Evolutionary conservation across 2,329 filamentous ascomycete species (phyloP).

Genomic region (Graphilbum ipis-grandicollis): DNA sequence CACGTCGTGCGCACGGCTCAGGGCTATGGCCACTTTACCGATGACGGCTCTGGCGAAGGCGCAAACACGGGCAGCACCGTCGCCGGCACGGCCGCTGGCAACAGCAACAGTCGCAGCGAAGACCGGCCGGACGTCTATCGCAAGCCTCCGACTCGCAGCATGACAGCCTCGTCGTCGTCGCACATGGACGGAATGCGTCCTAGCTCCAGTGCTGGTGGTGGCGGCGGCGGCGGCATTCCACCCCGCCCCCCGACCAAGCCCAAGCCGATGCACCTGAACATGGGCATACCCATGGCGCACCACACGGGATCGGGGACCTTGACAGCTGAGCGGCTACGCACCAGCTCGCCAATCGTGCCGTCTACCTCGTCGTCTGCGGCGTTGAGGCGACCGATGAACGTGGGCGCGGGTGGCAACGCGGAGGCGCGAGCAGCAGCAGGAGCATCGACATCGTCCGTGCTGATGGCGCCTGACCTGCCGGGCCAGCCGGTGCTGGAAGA

Average conservation of each 20-base stretch:
- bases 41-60: conserved; percentile 23
- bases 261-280: conserved; percentile 45
- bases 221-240: background rate
- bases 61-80: background rate
- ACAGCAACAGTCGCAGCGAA: too few relatives aligned
- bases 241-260: conserved; percentile 37
- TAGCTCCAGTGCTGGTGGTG: too few relatives aligned
- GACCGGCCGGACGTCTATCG: conserved; percentile 4
- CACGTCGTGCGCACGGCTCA: conserved; percentile 55
- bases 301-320: conserved; percentile 1
- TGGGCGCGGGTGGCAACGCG: conserved; percentile 1
- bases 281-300: conserved; percentile 16
- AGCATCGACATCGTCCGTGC: conserved; percentile 10
- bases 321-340: conserved; percentile 8
- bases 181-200: background rate
- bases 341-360: conserved; percentile 25
- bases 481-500: conserved; percentile 29
- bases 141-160: conserved; percentile 4
- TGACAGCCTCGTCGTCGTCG: background rate
- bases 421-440: conserved; percentile 12
- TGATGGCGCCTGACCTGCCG: conserved; percentile 27
- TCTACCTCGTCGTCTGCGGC: too few relatives aligned
- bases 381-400: conserved; percentile 2
- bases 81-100: too few relatives aligned
- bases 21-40: conserved; percentile 80